Conservation (phyloP, 2,329 filamentous ascomycete species). For the Zymoseptoria tritici region DNA sequence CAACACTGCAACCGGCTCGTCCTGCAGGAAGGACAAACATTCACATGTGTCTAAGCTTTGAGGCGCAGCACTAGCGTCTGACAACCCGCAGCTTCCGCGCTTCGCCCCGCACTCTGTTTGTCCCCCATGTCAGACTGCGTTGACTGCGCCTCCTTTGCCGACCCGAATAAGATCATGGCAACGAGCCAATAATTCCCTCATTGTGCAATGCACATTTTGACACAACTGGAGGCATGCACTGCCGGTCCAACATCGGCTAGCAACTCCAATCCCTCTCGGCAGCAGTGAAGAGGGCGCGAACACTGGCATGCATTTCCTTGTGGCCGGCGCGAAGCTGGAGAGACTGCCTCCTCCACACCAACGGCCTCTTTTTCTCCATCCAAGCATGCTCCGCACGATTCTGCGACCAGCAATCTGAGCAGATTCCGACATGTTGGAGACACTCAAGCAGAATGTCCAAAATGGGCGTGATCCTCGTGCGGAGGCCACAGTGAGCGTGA, state of each 20-base stretch:
- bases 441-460: slow-evolving; percentile 53
- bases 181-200: neutral
- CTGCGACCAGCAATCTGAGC: slow-evolving; percentile 38
- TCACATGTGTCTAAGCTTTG: neutral
- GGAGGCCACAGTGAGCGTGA: slow-evolving; percentile 65
- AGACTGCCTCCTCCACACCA: slow-evolving; percentile 33
- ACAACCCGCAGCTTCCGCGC: neutral
- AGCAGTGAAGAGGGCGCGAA: slow-evolving; percentile 28
- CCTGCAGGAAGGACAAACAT: neutral
- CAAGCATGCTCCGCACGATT: slow-evolving; percentile 37
- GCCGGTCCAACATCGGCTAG: neutral
- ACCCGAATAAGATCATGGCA: neutral
- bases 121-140: neutral
- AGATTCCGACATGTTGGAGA: slow-evolving; percentile 38
- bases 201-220: neutral
- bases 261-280: slow-evolving; percentile 27
- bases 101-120: neutral
- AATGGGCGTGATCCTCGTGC: slow-evolving; percentile 57
- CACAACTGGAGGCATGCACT: neutral
- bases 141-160: neutral
- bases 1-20: neutral
- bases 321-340: slow-evolving; percentile 18
- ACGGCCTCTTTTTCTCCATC: slow-evolving; percentile 38
- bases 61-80: neutral
- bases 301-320: slow-evolving; percentile 21